phyloP scores from a whole-genome alignment of 371 early-diverging fungal species.

The Fennellomyces sp. region DNA sequence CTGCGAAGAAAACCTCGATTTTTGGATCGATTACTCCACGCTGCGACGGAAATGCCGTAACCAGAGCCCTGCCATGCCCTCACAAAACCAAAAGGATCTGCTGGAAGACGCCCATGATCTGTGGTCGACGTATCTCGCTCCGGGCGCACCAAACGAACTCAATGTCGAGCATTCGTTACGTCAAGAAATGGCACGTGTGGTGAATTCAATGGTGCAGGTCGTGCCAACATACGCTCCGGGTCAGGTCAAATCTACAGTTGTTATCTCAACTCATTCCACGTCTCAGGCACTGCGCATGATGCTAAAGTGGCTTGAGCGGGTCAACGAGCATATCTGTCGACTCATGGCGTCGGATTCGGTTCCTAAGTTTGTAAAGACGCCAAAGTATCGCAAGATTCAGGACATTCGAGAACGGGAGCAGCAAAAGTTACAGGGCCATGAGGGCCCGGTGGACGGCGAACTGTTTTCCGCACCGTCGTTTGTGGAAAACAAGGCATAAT shows the following conservation, averaged over 20 bases:
- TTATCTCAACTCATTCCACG: conserved; percentile 41
- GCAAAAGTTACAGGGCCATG: conserved; percentile 2
- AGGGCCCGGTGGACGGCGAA: not conserved
- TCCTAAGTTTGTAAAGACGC: conserved; percentile 78
- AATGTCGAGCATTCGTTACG: conserved; percentile 58
- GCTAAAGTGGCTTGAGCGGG: conserved; percentile 62
- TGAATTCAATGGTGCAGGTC: conserved; percentile 47
- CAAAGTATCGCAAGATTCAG: conserved; percentile 52
- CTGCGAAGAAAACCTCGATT: conserved; percentile 75
- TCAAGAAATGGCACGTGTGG: conserved; percentile 49
- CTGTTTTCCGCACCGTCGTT: conserved; percentile 2
- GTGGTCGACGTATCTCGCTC: conserved; percentile 63
- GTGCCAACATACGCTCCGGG: conserved; percentile 40
- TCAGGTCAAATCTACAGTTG: conserved; percentile 37
- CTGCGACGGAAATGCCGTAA: conserved; percentile 40
- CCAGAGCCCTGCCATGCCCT: conserved; percentile 39
- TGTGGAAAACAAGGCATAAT: conserved; percentile 8
- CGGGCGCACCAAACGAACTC: conserved; percentile 58
- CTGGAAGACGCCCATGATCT: conserved; percentile 65
- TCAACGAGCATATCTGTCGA: conserved; percentile 73
- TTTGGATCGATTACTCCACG: conserved; percentile 62
- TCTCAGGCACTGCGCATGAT: conserved; percentile 46
- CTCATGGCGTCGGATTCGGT: conserved; percentile 81
- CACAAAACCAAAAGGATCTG: conserved; percentile 37
- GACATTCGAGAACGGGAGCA: conserved; percentile 13